Evolutionary conservation across 768 basidiomycete species (phyloP), one percentile per base, ranked within the genome.

Genomic region (Lactarius hengduanensis): DNA sequence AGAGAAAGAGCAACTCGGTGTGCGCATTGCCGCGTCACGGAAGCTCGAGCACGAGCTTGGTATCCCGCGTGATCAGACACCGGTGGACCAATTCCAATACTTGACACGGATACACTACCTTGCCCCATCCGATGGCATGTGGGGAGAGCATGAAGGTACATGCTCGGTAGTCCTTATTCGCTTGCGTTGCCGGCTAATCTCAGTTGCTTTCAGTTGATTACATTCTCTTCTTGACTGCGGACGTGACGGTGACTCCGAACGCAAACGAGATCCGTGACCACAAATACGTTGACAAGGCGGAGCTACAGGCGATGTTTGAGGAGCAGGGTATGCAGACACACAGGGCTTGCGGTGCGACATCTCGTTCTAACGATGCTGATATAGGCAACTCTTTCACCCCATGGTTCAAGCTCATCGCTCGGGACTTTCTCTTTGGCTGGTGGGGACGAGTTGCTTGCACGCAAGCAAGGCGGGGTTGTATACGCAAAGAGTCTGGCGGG

Each of bases 111-210:
- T 99, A 72, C 97, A 98, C 78, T 99, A 99, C 76, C 86, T 98
- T 55, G 97, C 97, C 0, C 95, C 97, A 3, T 93, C 92, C 11
- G 77, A 91, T 76, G 95, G 91, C 4, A 79, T 90, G 73, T 98
- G 97, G 97, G 97, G 97, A 54, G 97, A 99, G 76, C 97, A 99
- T 72, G 97, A 99, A 87, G 87, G 96, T 94, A 74, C 63, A 80
- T 73, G 15, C n/a, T 22, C 38, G 22, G 20, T 16, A 28, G 36
- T 28, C 50, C 4, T 57, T 62, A 18, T 58, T 57, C 60, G 47
- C 50, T 54, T 61, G 40, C 59, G 4, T 22, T 45, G 20, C 41
- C 28, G 62, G 38, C 30, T 41, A 28, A 61, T 16, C 50, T 59
- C 16, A 30, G 54, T 28, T 69, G 65, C n/a, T 11, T 11, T 36